Conservation (phyloP, 2,329 filamentous ascomycete genomes). For the Ophiostoma montium region DNA sequence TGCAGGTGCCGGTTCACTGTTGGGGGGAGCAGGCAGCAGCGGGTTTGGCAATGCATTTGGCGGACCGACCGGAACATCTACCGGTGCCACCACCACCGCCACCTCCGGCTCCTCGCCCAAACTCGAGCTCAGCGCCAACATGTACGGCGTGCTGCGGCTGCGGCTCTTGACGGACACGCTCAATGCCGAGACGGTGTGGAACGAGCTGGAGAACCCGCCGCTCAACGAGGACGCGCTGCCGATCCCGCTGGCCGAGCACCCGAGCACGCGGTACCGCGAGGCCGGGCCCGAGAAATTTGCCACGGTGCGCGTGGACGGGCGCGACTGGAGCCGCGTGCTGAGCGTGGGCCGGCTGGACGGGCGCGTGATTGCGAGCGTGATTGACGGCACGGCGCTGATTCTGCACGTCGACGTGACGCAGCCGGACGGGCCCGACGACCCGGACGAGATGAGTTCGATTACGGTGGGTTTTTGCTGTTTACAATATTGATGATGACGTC, state of each 20-base stretch:
- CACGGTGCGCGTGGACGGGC: constrained; percentile 78
- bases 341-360: constrained; percentile 83
- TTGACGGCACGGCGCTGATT: constrained; percentile 65
- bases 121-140: constrained; percentile 80
- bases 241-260: constrained; percentile 62
- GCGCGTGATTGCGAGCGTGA: constrained; percentile 83
- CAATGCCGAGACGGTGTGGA: constrained; percentile 76
- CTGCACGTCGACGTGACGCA: constrained; percentile 69
- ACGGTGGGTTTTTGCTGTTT: constrained; percentile 39
- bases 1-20: constrained; percentile 3
- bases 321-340: constrained; percentile 88
- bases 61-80: not conserved
- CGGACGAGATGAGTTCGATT: constrained; percentile 56
- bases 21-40: constrained; percentile 9
- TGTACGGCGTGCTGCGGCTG: constrained; percentile 76
- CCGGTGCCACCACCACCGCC: not conserved
- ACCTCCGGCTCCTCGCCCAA: constrained; percentile 34
- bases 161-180: constrained; percentile 72
- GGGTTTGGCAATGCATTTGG: constrained; percentile 11
- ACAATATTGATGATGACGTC: not conserved
- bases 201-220: constrained; percentile 71
- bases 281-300: constrained; percentile 75
- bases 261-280: constrained; percentile 63
- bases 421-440: constrained; percentile 42
- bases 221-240: constrained; percentile 66